A percentile compares a stretch with the other conserved stretches of the same genome.
Evolutionary conservation across 257 asterid species (phyloP).

Genomic region (Solanum clarkiae): DNA sequence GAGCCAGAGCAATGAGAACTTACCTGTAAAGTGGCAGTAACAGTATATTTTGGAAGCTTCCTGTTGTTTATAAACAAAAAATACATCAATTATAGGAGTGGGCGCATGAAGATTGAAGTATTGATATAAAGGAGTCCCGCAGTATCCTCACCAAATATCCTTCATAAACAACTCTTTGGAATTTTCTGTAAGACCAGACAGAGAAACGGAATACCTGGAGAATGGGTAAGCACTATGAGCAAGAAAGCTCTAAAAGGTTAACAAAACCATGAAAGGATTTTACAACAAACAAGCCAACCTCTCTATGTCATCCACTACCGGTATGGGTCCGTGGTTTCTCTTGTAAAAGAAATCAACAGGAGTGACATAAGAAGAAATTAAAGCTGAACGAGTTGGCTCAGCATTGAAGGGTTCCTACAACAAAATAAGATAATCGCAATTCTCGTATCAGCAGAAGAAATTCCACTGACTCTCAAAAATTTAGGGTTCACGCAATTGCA

Average conservation of each 20-base stretch:
- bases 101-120: neutral
- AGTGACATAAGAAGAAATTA: slow-evolving; percentile 67
- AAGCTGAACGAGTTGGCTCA: slow-evolving; percentile 65
- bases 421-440: neutral
- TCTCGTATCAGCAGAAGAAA: neutral
- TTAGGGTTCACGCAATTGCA: neutral
- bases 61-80: slow-evolving; percentile 24
- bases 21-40: slow-evolving; percentile 94
- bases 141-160: slow-evolving; percentile 57
- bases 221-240: slow-evolving; percentile 9
- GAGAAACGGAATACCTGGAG: slow-evolving; percentile 55
- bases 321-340: slow-evolving; percentile 98
- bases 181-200: slow-evolving; percentile 40
- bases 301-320: slow-evolving; percentile 61
- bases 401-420: slow-evolving; percentile 92
- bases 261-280: neutral
- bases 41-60: slow-evolving; percentile 67
- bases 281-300: slow-evolving; percentile 28
- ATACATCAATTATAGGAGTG: neutral
- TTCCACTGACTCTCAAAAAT: neutral
- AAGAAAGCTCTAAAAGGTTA: neutral
- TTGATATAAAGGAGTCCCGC: neutral
- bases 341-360: slow-evolving; percentile 81
- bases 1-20: neutral
- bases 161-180: slow-evolving; percentile 59